Evolutionary conservation across 495 filamentous ascomycete genomes (phyloP).

Genomic region (Lophiotrema nucula): DNA sequence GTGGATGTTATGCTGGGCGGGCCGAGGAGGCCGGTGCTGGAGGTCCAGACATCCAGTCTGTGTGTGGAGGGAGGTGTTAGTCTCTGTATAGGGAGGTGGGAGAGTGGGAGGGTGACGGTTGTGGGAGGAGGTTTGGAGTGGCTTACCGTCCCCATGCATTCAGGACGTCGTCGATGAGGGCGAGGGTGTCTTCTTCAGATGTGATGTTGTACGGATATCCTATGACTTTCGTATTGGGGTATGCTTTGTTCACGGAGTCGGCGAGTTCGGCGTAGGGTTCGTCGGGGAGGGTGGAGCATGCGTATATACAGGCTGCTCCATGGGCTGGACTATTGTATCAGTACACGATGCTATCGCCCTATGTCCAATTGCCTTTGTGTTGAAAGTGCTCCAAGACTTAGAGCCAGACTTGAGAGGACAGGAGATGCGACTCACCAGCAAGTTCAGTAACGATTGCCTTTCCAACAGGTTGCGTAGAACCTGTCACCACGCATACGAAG

Average conservation of each 20-base stretch:
- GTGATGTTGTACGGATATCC: constrained; percentile 56
- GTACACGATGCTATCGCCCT: background rate
- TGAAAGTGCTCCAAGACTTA: too few species aligned
- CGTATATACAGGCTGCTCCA: constrained; percentile 62
- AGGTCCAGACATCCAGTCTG: constrained; percentile 57
- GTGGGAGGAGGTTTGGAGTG: constrained; percentile 23
- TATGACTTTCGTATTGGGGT: constrained; percentile 58
- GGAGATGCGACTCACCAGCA: constrained; percentile 46
- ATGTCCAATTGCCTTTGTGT: too few species aligned
- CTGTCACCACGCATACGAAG: constrained; percentile 63
- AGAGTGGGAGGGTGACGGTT: background rate
- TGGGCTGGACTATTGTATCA: constrained; percentile 46
- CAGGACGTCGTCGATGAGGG: constrained; percentile 60
- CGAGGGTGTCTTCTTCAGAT: constrained; percentile 58
- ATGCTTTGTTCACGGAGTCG: constrained; percentile 39
- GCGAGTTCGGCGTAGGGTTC: constrained; percentile 39
- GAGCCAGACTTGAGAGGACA: background rate
- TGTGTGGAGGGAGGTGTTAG: too few species aligned
- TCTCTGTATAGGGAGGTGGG: background rate
- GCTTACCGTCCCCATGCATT: constrained; percentile 58
- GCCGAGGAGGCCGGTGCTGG: constrained; percentile 53
- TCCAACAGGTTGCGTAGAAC: constrained; percentile 57
- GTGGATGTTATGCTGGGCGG: constrained; percentile 56
- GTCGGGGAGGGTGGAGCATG: constrained; percentile 37
- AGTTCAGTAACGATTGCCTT: constrained; percentile 58